Evolutionary conservation across 2,329 filamentous ascomycete genomes (phyloP).

Genomic region (Colletotrichum destructivum): DNA sequence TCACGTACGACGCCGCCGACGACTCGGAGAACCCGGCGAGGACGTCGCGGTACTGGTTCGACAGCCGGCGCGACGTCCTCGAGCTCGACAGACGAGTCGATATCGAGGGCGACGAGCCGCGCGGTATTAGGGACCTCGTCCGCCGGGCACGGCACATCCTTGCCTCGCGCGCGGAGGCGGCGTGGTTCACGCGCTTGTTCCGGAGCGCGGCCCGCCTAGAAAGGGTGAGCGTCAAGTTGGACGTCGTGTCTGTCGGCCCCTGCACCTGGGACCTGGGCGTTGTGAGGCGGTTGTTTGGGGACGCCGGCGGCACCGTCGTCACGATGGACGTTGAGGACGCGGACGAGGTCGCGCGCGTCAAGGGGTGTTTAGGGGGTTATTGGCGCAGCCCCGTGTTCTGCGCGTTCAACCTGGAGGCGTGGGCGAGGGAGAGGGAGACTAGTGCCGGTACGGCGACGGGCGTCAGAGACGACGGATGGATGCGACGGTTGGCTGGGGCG

Average conservation of each 20-base stretch:
- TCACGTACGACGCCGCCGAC: neutral
- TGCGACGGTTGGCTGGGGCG: conserved; percentile 9
- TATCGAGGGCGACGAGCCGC: conserved; percentile 24
- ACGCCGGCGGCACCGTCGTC: conserved; percentile 10
- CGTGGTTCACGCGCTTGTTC: conserved; percentile 31
- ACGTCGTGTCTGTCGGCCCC: conserved; percentile 3
- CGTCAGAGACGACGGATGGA: conserved; percentile 24
- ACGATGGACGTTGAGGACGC: conserved; percentile 31
- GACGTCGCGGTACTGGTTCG: conserved; percentile 29
- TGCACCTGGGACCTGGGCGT: conserved; percentile 22
- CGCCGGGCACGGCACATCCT: conserved; percentile 15
- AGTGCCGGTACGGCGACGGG: neutral
- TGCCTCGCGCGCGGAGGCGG: conserved; percentile 28
- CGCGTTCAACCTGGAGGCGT: conserved; percentile 34
- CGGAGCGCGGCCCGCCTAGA: neutral
- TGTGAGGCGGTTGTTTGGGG: conserved; percentile 11
- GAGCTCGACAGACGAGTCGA: conserved; percentile 33
- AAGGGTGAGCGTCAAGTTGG: conserved; percentile 24
- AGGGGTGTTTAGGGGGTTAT: conserved; percentile 1
- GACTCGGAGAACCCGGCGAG: neutral
- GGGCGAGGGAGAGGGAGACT: conserved; percentile 13
- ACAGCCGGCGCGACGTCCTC: conserved; percentile 24
- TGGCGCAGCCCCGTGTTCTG: conserved; percentile 36
- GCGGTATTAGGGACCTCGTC: conserved; percentile 1
- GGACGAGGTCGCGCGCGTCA: conserved; percentile 21